Conservation (phyloP, 2,329 filamentous ascomycete genomes). For the Penicillium verrucosum region DNA sequence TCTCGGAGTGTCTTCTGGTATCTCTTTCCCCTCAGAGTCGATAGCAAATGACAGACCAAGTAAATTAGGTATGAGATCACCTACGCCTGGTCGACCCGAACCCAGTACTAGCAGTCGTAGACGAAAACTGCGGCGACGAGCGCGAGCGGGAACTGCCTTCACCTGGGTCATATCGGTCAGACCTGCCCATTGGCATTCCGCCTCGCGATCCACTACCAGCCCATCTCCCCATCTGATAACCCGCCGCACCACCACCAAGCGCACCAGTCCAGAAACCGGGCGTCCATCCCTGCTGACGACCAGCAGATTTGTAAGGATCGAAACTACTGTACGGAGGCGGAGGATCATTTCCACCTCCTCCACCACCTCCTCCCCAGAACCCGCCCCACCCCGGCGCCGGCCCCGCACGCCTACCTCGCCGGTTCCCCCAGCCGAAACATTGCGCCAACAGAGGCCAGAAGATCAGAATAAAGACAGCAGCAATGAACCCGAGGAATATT, state of each 20-base stretch:
- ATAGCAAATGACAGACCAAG: neutral
- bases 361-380: slow-evolving; percentile 33
- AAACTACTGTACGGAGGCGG: slow-evolving; percentile 43
- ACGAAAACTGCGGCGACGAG: slow-evolving; percentile 34
- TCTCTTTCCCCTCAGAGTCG: neutral
- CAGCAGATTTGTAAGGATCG: slow-evolving; percentile 17
- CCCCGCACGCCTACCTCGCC: slow-evolving; percentile 16
- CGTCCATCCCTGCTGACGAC: slow-evolving; percentile 36
- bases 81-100: slow-evolving; percentile 47
- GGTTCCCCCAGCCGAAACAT: slow-evolving; percentile 27
- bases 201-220: slow-evolving; percentile 13
- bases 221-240: slow-evolving; percentile 41
- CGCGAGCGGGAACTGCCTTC: slow-evolving; percentile 34
- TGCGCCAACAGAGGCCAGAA: slow-evolving; percentile 24
- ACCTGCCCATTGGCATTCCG: slow-evolving; percentile 13
- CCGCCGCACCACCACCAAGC: slow-evolving; percentile 41
- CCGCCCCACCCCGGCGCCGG: slow-evolving; percentile 21
- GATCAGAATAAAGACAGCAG: slow-evolving; percentile 29
- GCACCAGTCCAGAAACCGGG: slow-evolving; percentile 50
- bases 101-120: slow-evolving; percentile 39
- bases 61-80: slow-evolving; percentile 16
- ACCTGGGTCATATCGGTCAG: slow-evolving; percentile 25
- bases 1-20: neutral
- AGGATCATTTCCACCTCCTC: slow-evolving; percentile 32
- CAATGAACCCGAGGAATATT: slow-evolving; percentile 36